A percentile compares a stretch with the other conserved stretches of the same genome.
Conservation (phyloP, 2,329 filamentous ascomycete genomes). For the Metarhizium humberi region DNA sequence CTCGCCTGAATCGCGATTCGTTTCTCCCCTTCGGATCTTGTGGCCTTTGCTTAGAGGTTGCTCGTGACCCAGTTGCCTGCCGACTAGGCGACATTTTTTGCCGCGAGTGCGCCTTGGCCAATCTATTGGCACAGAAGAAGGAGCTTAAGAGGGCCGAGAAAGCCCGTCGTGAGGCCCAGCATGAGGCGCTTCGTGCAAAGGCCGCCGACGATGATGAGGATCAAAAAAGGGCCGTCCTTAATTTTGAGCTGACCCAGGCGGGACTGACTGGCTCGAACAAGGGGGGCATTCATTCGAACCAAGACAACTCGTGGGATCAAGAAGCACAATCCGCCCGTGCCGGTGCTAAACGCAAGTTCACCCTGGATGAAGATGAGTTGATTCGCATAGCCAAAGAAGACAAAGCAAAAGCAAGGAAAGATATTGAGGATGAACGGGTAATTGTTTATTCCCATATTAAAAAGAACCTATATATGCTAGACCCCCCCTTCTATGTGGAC, state of each 20-base stretch:
- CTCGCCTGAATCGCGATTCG: slow-evolving; percentile 80
- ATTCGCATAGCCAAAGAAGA: slow-evolving; percentile 61
- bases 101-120: slow-evolving; percentile 83
- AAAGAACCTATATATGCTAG: background rate
- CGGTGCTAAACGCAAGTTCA: slow-evolving; percentile 60
- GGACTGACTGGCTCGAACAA: slow-evolving; percentile 43
- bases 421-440: slow-evolving; percentile 65
- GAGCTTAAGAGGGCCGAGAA: slow-evolving; percentile 79
- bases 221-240: slow-evolving; percentile 57
- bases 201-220: slow-evolving; percentile 60
- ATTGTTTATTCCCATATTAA: background rate
- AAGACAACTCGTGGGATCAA: background rate
- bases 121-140: slow-evolving; percentile 84
- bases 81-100: slow-evolving; percentile 85
- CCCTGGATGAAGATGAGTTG: slow-evolving; percentile 66
- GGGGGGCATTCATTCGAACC: slow-evolving; percentile 18
- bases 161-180: slow-evolving; percentile 48
- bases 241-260: slow-evolving; percentile 80
- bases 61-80: slow-evolving; percentile 77
- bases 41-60: slow-evolving; percentile 73
- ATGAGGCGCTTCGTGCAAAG: slow-evolving; percentile 52
- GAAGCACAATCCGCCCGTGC: slow-evolving; percentile 5
- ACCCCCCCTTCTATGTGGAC: background rate
- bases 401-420: slow-evolving; percentile 57
- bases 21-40: slow-evolving; percentile 89